Evolutionary conservation across 768 basidiomycete genomes (phyloP), one percentile per base, ranked within the genome.

Genomic region (Termitomyces sp.): DNA sequence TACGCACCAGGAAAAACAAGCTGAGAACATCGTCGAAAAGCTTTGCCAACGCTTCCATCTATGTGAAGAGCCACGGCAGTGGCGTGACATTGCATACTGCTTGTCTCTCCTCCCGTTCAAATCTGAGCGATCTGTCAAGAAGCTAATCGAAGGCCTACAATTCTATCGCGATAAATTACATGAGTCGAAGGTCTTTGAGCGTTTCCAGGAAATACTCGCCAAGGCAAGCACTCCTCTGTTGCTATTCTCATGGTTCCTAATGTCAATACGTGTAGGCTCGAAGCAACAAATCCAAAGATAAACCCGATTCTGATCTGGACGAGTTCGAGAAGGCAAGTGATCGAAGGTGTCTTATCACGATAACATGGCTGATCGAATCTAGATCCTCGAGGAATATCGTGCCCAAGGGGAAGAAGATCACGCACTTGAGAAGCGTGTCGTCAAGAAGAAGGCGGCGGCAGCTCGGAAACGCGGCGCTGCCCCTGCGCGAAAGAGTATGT

Each of bases 11-110:
- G 95, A 98, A 74, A 98, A 96, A 74, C 96, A 97, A 84, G 95
- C 96, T 0, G 96, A 98, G 73, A 89, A 83, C 67, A 93, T 99
- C 61, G 92, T 98, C 55, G 96, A 99, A 67, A 99, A 98, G 70
- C 85, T 99, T 2, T 99, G 97, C 67, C 94, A 97, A 67, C 86
- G 96, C 8, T 98, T 98, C 86, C 82, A 90, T 24, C 77, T 93
- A 4, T 86, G 90, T 0, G 89, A 91, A 44, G 93, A 95, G 33
- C 83, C 92, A 16, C 83, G 96, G 6, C 97, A 98, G 69, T 99
- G 97, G 97, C 85, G 94, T 24, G 96, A 99, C 67, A 94, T 99
- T 59, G 93, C 95, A 1, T 98, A 88, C 74, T 99, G 96, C 69
- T 76, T 99, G 3, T 95, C 96, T 0, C 74, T 98, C 2, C 80